Evolutionary conservation across 225 moss, liverwort and hornwort genomes (phyloP), one percentile per base, ranked within the genome.

Genomic region (Asterella californica): DNA sequence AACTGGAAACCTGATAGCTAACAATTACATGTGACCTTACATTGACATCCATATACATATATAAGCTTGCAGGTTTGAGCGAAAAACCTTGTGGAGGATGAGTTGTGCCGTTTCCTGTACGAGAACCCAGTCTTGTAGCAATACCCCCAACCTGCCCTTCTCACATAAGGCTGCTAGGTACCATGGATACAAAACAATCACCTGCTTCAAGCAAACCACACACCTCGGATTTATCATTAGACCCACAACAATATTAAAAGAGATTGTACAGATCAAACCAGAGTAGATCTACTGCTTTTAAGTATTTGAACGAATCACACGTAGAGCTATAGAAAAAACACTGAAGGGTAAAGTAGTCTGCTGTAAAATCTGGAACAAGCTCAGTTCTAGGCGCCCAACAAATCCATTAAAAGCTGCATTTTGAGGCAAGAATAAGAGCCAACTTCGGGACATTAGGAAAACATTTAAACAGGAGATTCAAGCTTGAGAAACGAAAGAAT

Each of bases 81-180:
- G 57, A 57, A 67, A 1, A 71, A 93, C 94, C 90, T 93, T 95
- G 24, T 90, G 91, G 82, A 93, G 87, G 76, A 93, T 88, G 48
- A 88, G 86, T 42, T 90, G 88, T 15, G 85, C 83, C 14, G 81
- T 89, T 84, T 95, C 94, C 49, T 89, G 88, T 66, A 86, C 87
- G 54, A 93, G 88, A 42, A 86, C 88, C 88, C 91, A 78, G 77
- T 95, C 94, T 36, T 79, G 83, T 22, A 93, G 77, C 81, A 91
- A 42, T 84, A 93, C 83, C 36, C 82, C 91, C 76, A 93, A 77
- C 72, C 93, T 91, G 79, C 87, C 91, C 86, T 95, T 93, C 81
- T 95, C 91, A 76, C 85, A 83, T n/a, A 91, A 47, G 9, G 88
- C 91, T 79, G 93, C 90, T 85, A 91, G 62, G 79, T 90, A 95